phyloP scores from a whole-genome alignment of 345 rosid species.

The Syzygium jambos region DNA sequence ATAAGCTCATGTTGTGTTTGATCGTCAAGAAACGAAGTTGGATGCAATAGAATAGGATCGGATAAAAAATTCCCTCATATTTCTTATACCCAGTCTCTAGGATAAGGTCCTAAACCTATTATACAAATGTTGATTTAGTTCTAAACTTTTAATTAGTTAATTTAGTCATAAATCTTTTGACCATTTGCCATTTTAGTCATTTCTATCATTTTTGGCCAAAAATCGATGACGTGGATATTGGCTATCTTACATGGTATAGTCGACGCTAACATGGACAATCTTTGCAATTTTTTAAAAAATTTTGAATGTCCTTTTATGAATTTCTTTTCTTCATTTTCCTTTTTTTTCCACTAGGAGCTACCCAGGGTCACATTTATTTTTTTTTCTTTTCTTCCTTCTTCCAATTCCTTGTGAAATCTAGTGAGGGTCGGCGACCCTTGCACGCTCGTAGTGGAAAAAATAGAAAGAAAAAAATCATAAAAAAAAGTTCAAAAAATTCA shows the following conservation, averaged over 20 bases:
- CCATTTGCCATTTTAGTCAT: neutral
- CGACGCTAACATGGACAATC: neutral
- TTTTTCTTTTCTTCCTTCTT: no score
- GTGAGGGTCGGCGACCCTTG: neutral
- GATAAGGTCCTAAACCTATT: neutral
- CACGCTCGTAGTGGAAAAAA: no score
- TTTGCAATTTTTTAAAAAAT: neutral
- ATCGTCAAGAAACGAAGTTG: neutral
- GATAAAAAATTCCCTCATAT: neutral
- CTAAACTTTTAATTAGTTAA: neutral
- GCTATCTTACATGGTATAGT: neutral
- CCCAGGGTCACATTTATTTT: no score
- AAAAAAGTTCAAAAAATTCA: no score
- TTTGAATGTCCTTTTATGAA: no score
- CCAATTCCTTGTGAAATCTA: neutral
- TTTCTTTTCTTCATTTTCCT: neutral
- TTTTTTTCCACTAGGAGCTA: neutral
- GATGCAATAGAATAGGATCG: neutral
- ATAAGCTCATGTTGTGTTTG: neutral
- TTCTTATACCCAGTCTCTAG: neutral
- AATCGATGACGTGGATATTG: neutral
- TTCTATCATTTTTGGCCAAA: neutral
- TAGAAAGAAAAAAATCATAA: no score
- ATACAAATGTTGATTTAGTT: neutral
- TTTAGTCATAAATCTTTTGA: neutral